Percentiles rank a stretch among this genome's conserved stretches.
These are phyloP conservation scores for Amanita rimosa DNA, from an alignment of 768 basidiomycete genomes.

Conservation along the genomic window DNA sequence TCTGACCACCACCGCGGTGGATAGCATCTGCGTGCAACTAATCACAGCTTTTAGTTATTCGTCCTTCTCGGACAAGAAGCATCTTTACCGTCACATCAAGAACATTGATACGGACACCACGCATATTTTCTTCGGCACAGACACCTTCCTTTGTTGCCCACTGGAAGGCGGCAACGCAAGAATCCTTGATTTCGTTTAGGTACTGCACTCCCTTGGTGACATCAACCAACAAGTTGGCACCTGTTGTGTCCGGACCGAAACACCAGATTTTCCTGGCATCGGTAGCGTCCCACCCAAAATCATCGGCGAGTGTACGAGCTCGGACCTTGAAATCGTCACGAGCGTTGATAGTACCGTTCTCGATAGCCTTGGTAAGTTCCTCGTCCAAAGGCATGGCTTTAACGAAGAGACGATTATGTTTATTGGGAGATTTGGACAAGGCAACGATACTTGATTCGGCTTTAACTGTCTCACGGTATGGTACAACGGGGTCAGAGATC, in stretches of 20 bases:
- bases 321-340: conserved; percentile 98
- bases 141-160: conserved; percentile 99
- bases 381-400: conserved; percentile 93
- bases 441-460: conserved; percentile 93
- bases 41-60: conserved; percentile 1
- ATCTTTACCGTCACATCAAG: conserved; percentile 82
- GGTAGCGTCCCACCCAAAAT: conserved; percentile 97
- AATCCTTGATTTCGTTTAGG: conserved; percentile 99
- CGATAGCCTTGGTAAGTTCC: conserved; percentile 89
- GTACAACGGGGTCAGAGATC: conserved; percentile 95
- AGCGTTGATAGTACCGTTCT: conserved; percentile 69
- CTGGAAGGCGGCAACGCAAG: conserved; percentile 97
- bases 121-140: conserved; percentile 95
- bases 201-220: conserved; percentile 99
- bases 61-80: neutral
- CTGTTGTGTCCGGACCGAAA: conserved; percentile 98
- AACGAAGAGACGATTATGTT: conserved; percentile 97
- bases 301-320: conserved; percentile 92
- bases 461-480: conserved; percentile 96
- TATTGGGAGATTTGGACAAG: conserved; percentile 98
- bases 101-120: conserved; percentile 93
- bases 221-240: conserved; percentile 94
- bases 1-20: conserved; percentile 97
- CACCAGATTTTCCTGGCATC: conserved; percentile 99
- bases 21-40: conserved; percentile 97